Conservation (phyloP, 768 basidiomycete species). For the Podaxis sp. region DNA sequence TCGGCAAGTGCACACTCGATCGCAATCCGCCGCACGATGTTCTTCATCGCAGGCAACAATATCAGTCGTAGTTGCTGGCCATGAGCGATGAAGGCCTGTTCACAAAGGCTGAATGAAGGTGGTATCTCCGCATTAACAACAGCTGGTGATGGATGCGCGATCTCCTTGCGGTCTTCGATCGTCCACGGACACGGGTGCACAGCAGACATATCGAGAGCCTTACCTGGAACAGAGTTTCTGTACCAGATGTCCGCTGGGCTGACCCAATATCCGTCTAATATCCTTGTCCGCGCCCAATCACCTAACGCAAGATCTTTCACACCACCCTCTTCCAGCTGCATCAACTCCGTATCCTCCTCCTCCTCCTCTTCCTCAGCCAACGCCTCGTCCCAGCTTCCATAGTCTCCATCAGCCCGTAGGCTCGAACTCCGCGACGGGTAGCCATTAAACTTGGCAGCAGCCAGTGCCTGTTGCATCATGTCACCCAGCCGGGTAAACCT, state of each 20-base stretch:
- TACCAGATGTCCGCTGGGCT: slow-evolving; percentile 73
- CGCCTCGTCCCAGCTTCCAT: slow-evolving; percentile 21
- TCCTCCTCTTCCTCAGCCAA: slow-evolving; percentile 38
- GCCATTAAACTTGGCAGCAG: slow-evolving; percentile 30
- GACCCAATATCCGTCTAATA: slow-evolving; percentile 74
- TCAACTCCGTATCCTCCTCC: slow-evolving; percentile 39
- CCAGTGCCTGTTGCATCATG: slow-evolving; percentile 64
- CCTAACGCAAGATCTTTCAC: slow-evolving; percentile 55
- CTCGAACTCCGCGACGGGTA: slow-evolving; percentile 3
- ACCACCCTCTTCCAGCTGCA: slow-evolving; percentile 36
- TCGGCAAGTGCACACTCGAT: slow-evolving; percentile 51
- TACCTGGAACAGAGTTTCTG: slow-evolving; percentile 32
- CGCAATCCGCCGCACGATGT: slow-evolving; percentile 61
- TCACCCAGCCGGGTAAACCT: slow-evolving; percentile 60
- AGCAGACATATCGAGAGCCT: slow-evolving; percentile 31
- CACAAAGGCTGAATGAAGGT: slow-evolving; percentile 60
- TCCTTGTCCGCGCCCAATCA: slow-evolving; percentile 68
- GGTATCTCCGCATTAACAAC: slow-evolving; percentile 50
- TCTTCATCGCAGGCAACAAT: slow-evolving; percentile 61
- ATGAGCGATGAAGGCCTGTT: slow-evolving; percentile 55
- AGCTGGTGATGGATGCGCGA: slow-evolving; percentile 41
- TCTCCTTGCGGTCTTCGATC: slow-evolving; percentile 24
- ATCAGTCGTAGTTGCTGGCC: slow-evolving; percentile 56
- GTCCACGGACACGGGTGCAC: slow-evolving; percentile 67
- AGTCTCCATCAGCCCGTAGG: slow-evolving; percentile 7